Percentiles rank a stretch among this genome's conserved stretches.
Evolutionary conservation across 2,329 filamentous ascomycete species (phyloP).

Genomic region (Gnomoniopsis sp.): DNA sequence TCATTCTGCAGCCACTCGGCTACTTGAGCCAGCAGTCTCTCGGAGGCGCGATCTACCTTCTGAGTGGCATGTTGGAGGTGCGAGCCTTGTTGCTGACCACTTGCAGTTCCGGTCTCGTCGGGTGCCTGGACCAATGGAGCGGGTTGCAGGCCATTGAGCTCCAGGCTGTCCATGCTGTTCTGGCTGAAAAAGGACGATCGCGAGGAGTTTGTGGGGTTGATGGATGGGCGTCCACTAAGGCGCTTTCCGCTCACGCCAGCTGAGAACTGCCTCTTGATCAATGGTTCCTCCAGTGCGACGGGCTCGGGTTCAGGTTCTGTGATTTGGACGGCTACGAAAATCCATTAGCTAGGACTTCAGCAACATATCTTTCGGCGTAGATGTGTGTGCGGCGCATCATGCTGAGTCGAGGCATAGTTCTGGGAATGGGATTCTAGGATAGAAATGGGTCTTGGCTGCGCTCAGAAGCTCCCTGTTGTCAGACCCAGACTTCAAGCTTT

Average conservation of each 20-base stretch:
- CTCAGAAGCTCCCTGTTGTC: no score
- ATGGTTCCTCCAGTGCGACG: slow-evolving; percentile 32
- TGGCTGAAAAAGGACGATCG: slow-evolving; percentile 42
- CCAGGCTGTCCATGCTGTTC: slow-evolving; percentile 29
- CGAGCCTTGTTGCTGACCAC: slow-evolving; percentile 16
- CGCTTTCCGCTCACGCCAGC: slow-evolving; percentile 38
- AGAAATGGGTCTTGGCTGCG: no score
- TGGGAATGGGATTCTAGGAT: no score
- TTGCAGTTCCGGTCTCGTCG: slow-evolving; percentile 23
- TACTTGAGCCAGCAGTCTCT: slow-evolving; percentile 69
- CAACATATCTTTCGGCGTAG: neutral
- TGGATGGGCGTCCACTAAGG: slow-evolving; percentile 40
- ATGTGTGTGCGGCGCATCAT: neutral
- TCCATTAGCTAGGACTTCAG: neutral
- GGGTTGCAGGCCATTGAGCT: slow-evolving; percentile 23
- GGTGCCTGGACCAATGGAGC: slow-evolving; percentile 25
- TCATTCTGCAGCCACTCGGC: slow-evolving; percentile 82
- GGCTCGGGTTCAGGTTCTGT: slow-evolving; percentile 51
- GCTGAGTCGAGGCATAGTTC: neutral
- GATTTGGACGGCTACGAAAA: slow-evolving; percentile 51
- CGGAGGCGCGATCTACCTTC: slow-evolving; percentile 35
- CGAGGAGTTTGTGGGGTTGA: slow-evolving; percentile 35
- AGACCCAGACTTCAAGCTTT: no score
- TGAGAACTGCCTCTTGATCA: slow-evolving; percentile 41
- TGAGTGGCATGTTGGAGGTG: slow-evolving; percentile 27